Base-by-base conservation (phyloP, 306 rosid species). In the Amphicarpaea edgeworthii region DNA sequence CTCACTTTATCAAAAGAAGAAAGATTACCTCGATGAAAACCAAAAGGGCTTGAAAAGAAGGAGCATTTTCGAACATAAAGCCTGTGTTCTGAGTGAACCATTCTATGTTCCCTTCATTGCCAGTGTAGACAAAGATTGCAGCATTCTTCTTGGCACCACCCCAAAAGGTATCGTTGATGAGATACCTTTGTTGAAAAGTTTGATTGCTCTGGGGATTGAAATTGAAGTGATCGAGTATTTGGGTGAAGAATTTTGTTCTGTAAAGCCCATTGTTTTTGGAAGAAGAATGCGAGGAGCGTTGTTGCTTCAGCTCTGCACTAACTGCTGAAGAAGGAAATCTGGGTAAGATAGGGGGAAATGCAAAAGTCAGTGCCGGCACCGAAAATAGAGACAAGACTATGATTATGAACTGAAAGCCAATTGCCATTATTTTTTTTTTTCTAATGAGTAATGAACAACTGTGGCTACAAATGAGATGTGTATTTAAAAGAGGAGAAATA, bases 61-160 rank as follows among this genome's bases (percentile, higher is more conserved):
- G 93, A 2, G 97, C 98, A 1, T 61, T 77, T 58, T 90, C 92
- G 32, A 87, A 84, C 85, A 90, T 65, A 8, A 94, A 88, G 7
- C 98, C 97, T 0, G 97, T 86, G 87, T 95, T 95, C 59, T 90
- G 88, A 1, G 97, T 77, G 62, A 95, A 90, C 97, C 97, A 92
- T 49, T 90, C 96, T 28, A 92, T 87, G 53, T 87, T 72, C 19
- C 96, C 98, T 84, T 94, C 98, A 61, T 94, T 94, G 51, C 98
- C 98, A 0, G 96, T 90, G 96, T 95, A 95, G 46, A 92, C 91
- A 45, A 95, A 92, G 86, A 95, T 92, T 19, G 98, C 96, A 47
- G 95, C 85, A 7, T 87, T 94, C 12, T 41, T 73, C 16, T 80
- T 51, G 70, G 90, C 88, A 42, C 97, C 96, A 11, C 98, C 98